Evolutionary conservation across 306 rosid genomes (phyloP).

Genomic region (Cicer pinnatifidum): DNA sequence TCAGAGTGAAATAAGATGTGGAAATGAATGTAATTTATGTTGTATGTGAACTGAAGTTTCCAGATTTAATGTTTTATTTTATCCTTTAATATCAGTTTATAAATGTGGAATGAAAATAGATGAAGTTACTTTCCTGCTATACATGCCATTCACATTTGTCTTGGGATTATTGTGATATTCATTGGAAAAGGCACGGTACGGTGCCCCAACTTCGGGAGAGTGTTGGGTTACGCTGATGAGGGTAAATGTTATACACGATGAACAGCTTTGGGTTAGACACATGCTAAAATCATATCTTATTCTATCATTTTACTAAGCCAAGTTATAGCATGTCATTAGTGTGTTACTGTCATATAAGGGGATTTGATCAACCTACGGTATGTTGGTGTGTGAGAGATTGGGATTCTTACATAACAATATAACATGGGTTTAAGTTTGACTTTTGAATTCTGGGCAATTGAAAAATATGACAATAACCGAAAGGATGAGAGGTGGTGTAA

Average conservation of each 20-base stretch:
- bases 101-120: constrained; percentile 33
- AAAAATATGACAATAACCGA: no score
- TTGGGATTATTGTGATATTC: constrained; percentile 2
- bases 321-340: background rate
- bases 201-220: background rate
- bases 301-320: background rate
- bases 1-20: constrained; percentile 66
- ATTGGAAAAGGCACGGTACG: background rate
- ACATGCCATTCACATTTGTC: constrained; percentile 2
- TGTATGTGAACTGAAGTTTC: constrained; percentile 58
- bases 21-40: constrained; percentile 69
- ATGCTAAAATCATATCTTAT: background rate
- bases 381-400: background rate
- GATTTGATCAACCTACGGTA: background rate
- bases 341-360: background rate
- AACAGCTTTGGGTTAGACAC: background rate
- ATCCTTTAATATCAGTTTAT: constrained; percentile 54
- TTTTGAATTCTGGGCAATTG: background rate
- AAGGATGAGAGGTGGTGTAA: no score
- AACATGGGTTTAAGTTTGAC: background rate
- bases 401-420: background rate
- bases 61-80: constrained; percentile 47
- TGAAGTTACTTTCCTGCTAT: constrained; percentile 15
- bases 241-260: background rate
- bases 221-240: background rate